Conservation (phyloP, 2,329 filamentous ascomycete species). For the Trichoderma cornu-damae region DNA sequence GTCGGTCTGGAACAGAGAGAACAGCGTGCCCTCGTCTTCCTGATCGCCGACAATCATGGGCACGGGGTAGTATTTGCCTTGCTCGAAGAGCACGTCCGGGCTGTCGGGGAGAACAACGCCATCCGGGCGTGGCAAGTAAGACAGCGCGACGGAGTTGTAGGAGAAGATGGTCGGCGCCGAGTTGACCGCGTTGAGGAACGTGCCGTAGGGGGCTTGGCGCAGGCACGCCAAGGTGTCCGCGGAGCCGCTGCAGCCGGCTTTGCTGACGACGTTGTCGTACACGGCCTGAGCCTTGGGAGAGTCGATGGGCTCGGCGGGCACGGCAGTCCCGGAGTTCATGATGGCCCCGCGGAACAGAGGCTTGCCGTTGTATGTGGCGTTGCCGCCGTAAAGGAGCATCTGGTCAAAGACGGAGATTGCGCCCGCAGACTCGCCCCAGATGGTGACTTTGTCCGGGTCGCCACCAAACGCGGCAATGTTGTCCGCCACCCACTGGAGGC, state of each 20-base stretch:
- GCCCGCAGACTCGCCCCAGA: conserved; percentile 71
- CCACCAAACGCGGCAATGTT: conserved; percentile 75
- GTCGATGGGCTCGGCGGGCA: conserved; percentile 60
- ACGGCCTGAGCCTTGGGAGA: conserved; percentile 58
- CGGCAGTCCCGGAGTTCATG: conserved; percentile 66
- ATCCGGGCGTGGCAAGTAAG: conserved; percentile 71
- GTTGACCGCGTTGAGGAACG: conserved; percentile 61
- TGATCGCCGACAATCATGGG: conserved; percentile 62
- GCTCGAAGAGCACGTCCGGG: conserved; percentile 52
- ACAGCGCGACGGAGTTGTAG: conserved; percentile 63
- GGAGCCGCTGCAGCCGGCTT: conserved; percentile 56
- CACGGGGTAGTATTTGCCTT: conserved; percentile 47
- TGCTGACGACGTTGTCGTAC: conserved; percentile 57
- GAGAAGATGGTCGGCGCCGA: conserved; percentile 64
- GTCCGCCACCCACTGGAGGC: conserved; percentile 69
- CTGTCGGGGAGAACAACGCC: conserved; percentile 56
- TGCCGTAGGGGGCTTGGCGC: conserved; percentile 53
- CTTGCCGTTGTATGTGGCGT: conserved; percentile 69
- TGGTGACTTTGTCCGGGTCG: conserved; percentile 70
- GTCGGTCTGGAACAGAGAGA: conserved; percentile 64
- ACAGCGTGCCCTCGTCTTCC: conserved; percentile 75
- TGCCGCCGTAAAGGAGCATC: conserved; percentile 66
- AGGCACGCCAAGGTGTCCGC: conserved; percentile 61
- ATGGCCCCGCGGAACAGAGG: conserved; percentile 70
- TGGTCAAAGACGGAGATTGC: conserved; percentile 72